Evolutionary conservation across 2,329 filamentous ascomycete species (phyloP), one percentile per base, ranked within the genome.

Genomic region (Tolypocladium paradoxum): DNA sequence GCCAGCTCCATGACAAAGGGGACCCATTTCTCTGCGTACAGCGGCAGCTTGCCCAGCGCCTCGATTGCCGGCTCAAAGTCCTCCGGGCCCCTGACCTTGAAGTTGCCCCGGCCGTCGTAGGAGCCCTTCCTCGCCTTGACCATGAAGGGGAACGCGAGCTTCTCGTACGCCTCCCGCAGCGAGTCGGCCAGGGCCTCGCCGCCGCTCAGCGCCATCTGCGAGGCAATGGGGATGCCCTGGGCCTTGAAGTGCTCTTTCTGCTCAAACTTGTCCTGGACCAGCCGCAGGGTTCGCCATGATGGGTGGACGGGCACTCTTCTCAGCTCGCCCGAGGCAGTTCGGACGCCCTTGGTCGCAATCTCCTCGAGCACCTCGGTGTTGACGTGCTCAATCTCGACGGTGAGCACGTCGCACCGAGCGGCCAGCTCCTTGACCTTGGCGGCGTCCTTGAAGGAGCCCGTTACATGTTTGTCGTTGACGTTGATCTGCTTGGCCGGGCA

Each of bases 351-450:
- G 18, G 81, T 80, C 5, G 81, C 82, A 54, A 96, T 83, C 65
- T 95, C 88, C 70, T 96, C 89, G 5, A 96, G 79, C 27, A 93
- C 85, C 51, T 89, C 77, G n/a, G 90, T 93, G 68, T 96, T 83
- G 54, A 96, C 87, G 70, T 96, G 92, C 75, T 97, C 92, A 58
- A 96, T 96, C 70, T 97, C 92, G 16, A 95, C 88, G 0, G 90
- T 96, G 56, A 96, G 75, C 18, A 95, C 82, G 66, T 95, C 88
- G 61, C 84, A 90, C 35, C 76, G 72, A 38, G 79, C 72, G 2
- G 92, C 90, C n/a, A 97, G 76, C 67, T 89, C 78, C 45, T 84
- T 82, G 58, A 97, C 90, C 58, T 88, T 85, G 35, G 81, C 80
- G 0, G 85, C 75, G 60, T 96, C 87, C 66, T 90, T 91, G 78